phyloP scores from a whole-genome alignment of 768 basidiomycete genomes.

The Kwoniella sp. region DNA sequence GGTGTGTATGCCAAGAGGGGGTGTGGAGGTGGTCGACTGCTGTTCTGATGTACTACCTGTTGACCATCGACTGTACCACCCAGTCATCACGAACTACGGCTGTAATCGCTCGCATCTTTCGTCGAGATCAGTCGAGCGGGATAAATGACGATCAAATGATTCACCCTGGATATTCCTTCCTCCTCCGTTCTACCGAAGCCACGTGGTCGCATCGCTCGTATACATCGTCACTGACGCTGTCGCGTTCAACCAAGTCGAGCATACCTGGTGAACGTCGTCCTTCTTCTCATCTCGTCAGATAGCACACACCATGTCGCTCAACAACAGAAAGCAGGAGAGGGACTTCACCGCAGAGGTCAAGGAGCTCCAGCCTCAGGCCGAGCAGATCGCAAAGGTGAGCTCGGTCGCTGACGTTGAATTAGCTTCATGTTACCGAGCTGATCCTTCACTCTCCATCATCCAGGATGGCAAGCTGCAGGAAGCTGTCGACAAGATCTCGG shows the following conservation, averaged over 20 bases:
- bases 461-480: constrained; percentile 79
- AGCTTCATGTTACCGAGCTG: background rate
- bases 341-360: constrained; percentile 84
- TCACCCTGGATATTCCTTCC: too few species aligned
- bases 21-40: background rate
- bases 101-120: too few species aligned
- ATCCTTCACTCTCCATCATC: background rate
- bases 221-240: constrained; percentile 1
- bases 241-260: constrained; percentile 1
- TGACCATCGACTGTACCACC: too few species aligned
- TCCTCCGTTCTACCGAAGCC: too few species aligned
- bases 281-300: background rate
- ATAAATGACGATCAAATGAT: too few species aligned
- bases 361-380: constrained; percentile 65
- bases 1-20: background rate
- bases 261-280: background rate
- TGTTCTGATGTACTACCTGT: too few species aligned
- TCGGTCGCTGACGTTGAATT: background rate
- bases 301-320: constrained; percentile 24
- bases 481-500: constrained; percentile 80
- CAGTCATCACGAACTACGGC: too few species aligned
- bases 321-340: constrained; percentile 49
- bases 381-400: constrained; percentile 64
- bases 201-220: background rate
- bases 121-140: too few species aligned